Base-by-base conservation (phyloP, 2,329 filamentous ascomycete species). In the Sodiomyces alkalinus region DNA sequence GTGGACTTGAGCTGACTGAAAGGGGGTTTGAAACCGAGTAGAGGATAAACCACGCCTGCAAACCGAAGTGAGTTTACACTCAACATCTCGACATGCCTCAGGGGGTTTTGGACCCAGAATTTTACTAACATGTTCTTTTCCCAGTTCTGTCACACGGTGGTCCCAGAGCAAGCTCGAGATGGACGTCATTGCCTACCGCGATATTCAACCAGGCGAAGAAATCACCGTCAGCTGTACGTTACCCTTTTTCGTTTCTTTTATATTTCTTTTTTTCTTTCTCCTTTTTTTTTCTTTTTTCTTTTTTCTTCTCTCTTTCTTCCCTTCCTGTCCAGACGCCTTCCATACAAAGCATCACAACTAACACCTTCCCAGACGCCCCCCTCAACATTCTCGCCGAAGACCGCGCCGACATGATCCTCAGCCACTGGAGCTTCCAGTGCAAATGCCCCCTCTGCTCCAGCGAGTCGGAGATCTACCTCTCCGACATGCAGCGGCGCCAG, bases 11-110 rank as follows among this genome's bases (percentile, higher is more conserved):
- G 10, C 7, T 10, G 11, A 20, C 4, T 7, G 14, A 5, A 4
- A 8, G 10, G 10, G 14, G 10, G 6, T 11, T 10, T 23, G 3
- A 14, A 4, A 12, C 5, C 10, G 3, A 7, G 13, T 14, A 53
- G 51, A 46, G 48, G 17, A 27, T 55, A 20, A 55, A 55, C 31
- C 51, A 55, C 20, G 51, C 42, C 1, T 55, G 51, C 26, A 42
- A 40, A 29, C 48, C 51, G 19, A 55, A 53, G 51, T 53, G 30
- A 27, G 45, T 36, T 4, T 17, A 26, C 8, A 10, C n/a, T n/a
- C n/a, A n/a, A n/a, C n/a, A n/a, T n/a, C n/a, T n/a, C n/a, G 4
- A 15, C 12, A 4, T 6, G 3, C 15, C n/a, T 14, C 20, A 13
- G 15, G 7, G 4, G 16, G n/a, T 6, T 17, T 16, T 10, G 5